phyloP scores from a whole-genome alignment of 176 grass and related monocot species.

The Eleusine coracana region DNA sequence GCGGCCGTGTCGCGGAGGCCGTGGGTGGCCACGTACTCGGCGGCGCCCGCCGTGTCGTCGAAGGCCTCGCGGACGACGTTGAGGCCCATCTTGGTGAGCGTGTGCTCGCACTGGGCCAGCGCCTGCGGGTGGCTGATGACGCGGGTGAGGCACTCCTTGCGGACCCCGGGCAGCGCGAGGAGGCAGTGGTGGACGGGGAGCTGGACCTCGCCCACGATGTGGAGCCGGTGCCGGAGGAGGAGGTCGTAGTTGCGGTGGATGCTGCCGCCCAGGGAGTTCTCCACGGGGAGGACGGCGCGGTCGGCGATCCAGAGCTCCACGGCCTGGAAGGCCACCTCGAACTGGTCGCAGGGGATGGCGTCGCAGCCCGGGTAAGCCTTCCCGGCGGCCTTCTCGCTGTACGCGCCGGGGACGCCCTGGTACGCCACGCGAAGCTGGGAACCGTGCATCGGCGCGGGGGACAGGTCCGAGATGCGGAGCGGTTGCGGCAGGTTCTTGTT shows the following conservation, averaged over 20 bases:
- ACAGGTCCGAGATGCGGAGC: conserved; percentile 72
- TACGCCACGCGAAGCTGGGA: conserved; percentile 89
- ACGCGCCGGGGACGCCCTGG: conserved; percentile 88
- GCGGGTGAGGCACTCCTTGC: conserved; percentile 82
- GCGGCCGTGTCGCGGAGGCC: conserved; percentile 84
- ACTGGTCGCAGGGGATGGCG: conserved; percentile 96
- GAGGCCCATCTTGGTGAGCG: conserved; percentile 78
- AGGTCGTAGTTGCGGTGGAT: conserved; percentile 99
- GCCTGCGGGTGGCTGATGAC: conserved; percentile 97
- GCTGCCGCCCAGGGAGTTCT: conserved; percentile 95
- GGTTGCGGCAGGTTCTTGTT: conserved; percentile 60
- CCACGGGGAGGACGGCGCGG: conserved; percentile 89
- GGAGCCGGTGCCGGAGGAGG: conserved; percentile 86
- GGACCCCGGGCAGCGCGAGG: conserved; percentile 79
- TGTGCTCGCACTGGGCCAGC: conserved; percentile 94
- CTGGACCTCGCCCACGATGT: conserved; percentile 98
- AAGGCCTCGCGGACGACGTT: conserved; percentile 98
- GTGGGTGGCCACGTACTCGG: conserved; percentile 69
- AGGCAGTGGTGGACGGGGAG: conserved; percentile 97
- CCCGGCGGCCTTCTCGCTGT: conserved; percentile 93
- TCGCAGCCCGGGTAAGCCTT: conserved; percentile 84
- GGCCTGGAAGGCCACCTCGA: conserved; percentile 94
- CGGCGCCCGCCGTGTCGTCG: conserved; percentile 88
- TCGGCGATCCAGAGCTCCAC: conserved; percentile 95
- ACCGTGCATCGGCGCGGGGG: conserved; percentile 86